These are phyloP conservation scores for Ogataea zsoltii DNA, from an alignment of 805 yeast genomes.

Conservation along the genomic window DNA sequence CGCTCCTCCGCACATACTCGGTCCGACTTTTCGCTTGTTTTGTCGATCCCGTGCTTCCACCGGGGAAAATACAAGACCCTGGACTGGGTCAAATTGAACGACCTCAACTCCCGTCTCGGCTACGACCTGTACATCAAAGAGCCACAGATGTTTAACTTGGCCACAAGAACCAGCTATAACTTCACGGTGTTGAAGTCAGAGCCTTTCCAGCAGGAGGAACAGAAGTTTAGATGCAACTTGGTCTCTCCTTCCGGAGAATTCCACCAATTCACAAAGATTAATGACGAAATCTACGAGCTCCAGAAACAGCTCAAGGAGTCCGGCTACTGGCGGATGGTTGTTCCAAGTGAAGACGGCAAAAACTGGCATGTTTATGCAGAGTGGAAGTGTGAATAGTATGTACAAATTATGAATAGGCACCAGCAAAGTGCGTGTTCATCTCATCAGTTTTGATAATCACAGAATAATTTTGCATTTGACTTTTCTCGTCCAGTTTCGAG, in stretches of 20 bases:
- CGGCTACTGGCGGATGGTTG: slow-evolving; percentile 84
- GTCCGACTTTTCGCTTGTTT: slow-evolving; percentile 68
- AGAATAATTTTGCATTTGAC: not conserved
- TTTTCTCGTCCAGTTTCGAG: too few species aligned
- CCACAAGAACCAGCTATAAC: slow-evolving; percentile 56
- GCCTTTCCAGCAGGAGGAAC: slow-evolving; percentile 34
- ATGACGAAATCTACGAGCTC: slow-evolving; percentile 55
- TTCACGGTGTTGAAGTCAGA: slow-evolving; percentile 65
- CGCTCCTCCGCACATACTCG: slow-evolving; percentile 32
- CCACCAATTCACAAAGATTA: slow-evolving; percentile 54
- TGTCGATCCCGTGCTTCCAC: slow-evolving; percentile 76
- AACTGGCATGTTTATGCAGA: slow-evolving; percentile 91
- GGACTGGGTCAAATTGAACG: slow-evolving; percentile 64
- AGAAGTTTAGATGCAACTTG: slow-evolving; percentile 49
- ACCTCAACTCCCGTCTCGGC: slow-evolving; percentile 60
- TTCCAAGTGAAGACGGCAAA: slow-evolving; percentile 70
- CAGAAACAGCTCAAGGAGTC: slow-evolving; percentile 62
- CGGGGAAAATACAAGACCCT: slow-evolving; percentile 61
- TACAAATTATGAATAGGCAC: not conserved
- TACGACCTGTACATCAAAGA: slow-evolving; percentile 80
- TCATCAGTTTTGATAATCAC: slow-evolving; percentile 3
- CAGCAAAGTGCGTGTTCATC: not conserved
- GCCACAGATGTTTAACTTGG: slow-evolving; percentile 74
- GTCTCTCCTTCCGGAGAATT: slow-evolving; percentile 87
- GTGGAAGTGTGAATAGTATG: slow-evolving; percentile 60